phyloP scores from a whole-genome alignment of 2,329 filamentous ascomycete genomes.

The Ophiobolus disseminans region DNA sequence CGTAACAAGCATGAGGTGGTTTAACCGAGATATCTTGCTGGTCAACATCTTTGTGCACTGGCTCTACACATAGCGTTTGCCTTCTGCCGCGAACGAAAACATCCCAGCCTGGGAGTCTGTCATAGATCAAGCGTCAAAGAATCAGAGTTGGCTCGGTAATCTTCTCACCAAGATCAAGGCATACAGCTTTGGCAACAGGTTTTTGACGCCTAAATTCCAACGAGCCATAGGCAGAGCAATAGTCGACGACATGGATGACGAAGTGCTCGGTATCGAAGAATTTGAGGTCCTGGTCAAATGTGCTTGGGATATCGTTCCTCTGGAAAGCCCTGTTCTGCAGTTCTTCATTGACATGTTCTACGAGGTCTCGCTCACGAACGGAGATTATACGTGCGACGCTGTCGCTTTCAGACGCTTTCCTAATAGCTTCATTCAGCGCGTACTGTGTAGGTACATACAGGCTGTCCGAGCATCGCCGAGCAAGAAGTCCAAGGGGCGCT shows the following conservation, averaged over 20 bases:
- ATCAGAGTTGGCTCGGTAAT: background rate
- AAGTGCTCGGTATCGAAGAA: background rate
- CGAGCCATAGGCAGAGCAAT: background rate
- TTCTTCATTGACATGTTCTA: too few relatives aligned
- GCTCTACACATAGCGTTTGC: slow-evolving; percentile 2
- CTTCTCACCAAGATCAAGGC: slow-evolving; percentile 1
- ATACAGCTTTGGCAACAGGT: background rate
- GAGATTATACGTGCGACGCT: too few relatives aligned
- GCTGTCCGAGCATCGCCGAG: too few relatives aligned
- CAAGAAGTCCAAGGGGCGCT: too few relatives aligned
- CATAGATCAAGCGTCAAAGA: background rate
- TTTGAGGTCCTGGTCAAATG: background rate
- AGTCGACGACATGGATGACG: background rate
- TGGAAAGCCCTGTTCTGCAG: too few relatives aligned
- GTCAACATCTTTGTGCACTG: background rate
- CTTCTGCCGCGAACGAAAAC: background rate
- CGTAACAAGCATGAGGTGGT: too few relatives aligned
- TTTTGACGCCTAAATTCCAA: background rate
- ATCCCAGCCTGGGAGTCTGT: background rate
- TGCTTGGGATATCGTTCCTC: too few relatives aligned
- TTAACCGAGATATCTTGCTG: too few relatives aligned
- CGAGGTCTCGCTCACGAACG: too few relatives aligned
- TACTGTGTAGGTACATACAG: too few relatives aligned
- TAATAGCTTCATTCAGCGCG: too few relatives aligned
- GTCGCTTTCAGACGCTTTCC: too few relatives aligned